phyloP scores from a whole-genome alignment of 768 basidiomycete species.

The Exsudoporus frostii region DNA sequence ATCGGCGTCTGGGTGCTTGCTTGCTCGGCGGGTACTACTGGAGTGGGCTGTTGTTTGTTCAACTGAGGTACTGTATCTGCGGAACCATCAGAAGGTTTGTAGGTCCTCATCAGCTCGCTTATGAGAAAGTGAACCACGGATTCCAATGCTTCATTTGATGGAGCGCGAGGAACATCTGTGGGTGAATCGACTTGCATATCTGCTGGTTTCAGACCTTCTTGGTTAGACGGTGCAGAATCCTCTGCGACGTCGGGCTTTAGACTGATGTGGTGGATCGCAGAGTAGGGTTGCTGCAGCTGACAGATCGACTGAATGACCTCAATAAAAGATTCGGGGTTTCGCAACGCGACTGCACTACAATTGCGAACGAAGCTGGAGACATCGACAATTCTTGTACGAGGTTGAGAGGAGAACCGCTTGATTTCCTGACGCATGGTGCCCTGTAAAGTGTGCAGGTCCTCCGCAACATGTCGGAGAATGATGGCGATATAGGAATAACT shows the following conservation, averaged over 20 bases:
- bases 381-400: conserved; percentile 68
- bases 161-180: conserved; percentile 21
- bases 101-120: conserved; percentile 61
- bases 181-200: conserved; percentile 62
- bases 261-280: conserved; percentile 53
- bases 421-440: conserved; percentile 80
- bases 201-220: conserved; percentile 20
- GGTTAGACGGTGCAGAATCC: conserved; percentile 9
- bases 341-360: conserved; percentile 74
- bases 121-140: conserved; percentile 67
- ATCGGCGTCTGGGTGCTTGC: conserved; percentile 15
- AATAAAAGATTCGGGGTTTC: conserved; percentile 76
- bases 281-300: conserved; percentile 65
- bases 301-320: conserved; percentile 69
- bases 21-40: conserved; percentile 9
- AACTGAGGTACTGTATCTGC: conserved; percentile 12
- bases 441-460: conserved; percentile 64
- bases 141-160: conserved; percentile 49
- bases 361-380: conserved; percentile 69
- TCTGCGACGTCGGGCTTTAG: conserved; percentile 42
- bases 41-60: conserved; percentile 13
- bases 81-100: conserved; percentile 44
- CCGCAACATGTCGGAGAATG: conserved; percentile 89
- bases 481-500: conserved; percentile 82
- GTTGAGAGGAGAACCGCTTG: conserved; percentile 72